Conservation (phyloP, 306 rosid genomes). For the Casuarina equisetifolia region DNA sequence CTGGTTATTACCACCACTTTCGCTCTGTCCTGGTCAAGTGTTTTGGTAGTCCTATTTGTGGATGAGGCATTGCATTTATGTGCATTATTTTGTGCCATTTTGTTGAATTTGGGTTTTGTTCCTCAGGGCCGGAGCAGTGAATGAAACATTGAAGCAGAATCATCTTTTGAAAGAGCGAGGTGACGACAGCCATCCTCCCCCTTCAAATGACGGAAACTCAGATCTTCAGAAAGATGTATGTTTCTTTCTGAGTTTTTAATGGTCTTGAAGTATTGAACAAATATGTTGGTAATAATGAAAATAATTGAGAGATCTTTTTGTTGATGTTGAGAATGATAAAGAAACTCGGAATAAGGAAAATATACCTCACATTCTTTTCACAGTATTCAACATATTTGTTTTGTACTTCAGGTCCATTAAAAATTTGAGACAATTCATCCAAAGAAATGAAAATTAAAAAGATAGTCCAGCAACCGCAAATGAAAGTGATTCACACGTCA, state of each 20-base stretch:
- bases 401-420: too few species aligned
- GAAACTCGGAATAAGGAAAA: too few species aligned
- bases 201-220: slow-evolving; percentile 48
- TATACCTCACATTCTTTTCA: too few species aligned
- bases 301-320: too few species aligned
- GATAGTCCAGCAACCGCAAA: too few species aligned
- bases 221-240: slow-evolving; percentile 52
- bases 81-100: not conserved
- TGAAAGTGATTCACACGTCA: too few species aligned
- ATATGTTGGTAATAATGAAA: too few species aligned
- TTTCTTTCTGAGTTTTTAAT: not conserved
- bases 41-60: not conserved
- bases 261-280: too few species aligned
- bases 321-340: too few species aligned
- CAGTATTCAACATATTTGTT: too few species aligned
- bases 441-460: too few species aligned
- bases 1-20: not conserved
- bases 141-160: slow-evolving; percentile 95
- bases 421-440: too few species aligned
- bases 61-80: not conserved
- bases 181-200: slow-evolving; percentile 55
- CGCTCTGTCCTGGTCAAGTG: not conserved
- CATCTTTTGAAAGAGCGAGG: slow-evolving; percentile 70
- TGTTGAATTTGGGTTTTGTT: not conserved
- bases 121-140: slow-evolving; percentile 97